Evolutionary conservation across 202 grass and related monocot species (phyloP).

Genomic region (Setaria viridis): DNA sequence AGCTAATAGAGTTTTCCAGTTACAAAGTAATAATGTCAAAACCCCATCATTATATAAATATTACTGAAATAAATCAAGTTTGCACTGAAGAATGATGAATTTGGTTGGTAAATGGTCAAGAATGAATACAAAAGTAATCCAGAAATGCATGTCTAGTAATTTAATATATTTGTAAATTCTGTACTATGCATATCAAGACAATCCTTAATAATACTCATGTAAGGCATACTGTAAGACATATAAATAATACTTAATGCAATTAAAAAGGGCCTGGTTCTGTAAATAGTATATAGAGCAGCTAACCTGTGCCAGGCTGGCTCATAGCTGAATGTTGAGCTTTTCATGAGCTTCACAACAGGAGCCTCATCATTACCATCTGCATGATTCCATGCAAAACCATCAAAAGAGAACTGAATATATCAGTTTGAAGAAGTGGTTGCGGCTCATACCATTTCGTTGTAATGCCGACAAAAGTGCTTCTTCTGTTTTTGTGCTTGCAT

Average conservation of each 20-base stretch:
- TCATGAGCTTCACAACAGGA: conserved; percentile 78
- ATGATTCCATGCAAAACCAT: conserved; percentile 47
- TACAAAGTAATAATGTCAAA: conserved; percentile 16
- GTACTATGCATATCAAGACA: not conserved
- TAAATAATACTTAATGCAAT: conserved; percentile 30
- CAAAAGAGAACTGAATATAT: conserved; percentile 38
- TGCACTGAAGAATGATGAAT: conserved; percentile 14
- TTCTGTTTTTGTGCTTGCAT: conserved; percentile 93
- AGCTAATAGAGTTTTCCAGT: conserved; percentile 21
- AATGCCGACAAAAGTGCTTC: conserved; percentile 83
- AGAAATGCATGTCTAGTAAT: conserved; percentile 30
- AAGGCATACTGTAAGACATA: conserved; percentile 23
- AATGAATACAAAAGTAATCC: conserved; percentile 10
- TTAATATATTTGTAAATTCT: conserved; percentile 6
- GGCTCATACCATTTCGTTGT: conserved; percentile 72
- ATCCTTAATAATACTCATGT: conserved; percentile 21
- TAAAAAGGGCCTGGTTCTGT: conserved; percentile 12
- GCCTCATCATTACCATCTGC: conserved; percentile 65
- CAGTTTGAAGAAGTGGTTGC: conserved; percentile 20
- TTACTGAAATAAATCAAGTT: conserved; percentile 25
- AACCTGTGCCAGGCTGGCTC: conserved; percentile 99
- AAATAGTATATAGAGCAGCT: conserved; percentile 38
- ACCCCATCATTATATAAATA: not conserved
- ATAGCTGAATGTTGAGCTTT: conserved; percentile 95
- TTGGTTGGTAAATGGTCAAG: not conserved